phyloP scores from a whole-genome alignment of 192 early-diverging fungal species.

The Dimargaris verticillata region DNA sequence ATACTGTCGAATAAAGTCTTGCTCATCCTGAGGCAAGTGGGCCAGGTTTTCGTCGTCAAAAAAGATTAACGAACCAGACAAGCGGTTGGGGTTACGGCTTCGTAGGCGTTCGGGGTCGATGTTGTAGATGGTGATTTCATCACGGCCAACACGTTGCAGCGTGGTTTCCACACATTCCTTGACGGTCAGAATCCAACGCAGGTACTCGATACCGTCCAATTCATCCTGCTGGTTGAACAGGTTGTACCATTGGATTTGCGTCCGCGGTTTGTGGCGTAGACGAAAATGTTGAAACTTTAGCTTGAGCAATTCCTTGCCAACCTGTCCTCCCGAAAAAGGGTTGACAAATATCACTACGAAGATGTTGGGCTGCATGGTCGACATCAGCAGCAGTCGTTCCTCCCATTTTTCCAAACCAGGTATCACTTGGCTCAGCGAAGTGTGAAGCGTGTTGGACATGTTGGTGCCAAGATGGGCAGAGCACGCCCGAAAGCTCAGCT shows the following conservation, averaged over 20 bases:
- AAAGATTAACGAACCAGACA: conserved; percentile 1
- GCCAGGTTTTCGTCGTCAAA: conserved; percentile 6
- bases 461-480: too few species aligned
- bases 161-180: background rate
- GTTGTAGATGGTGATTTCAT: background rate
- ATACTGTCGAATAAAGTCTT: conserved; percentile 11
- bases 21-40: background rate
- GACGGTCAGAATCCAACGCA: conserved; percentile 16
- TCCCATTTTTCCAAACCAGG: conserved; percentile 1
- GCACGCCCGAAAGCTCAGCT: too few species aligned
- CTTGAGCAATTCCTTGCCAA: conserved; percentile 38
- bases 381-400: background rate
- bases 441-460: too few species aligned
- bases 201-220: conserved; percentile 34
- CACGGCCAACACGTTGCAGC: background rate
- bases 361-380: conserved; percentile 25
- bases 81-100: background rate
- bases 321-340: conserved; percentile 49
- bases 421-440: background rate
- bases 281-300: conserved; percentile 51
- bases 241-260: conserved; percentile 58
- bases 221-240: conserved; percentile 40
- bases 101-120: background rate
- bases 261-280: conserved; percentile 38
- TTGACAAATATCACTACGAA: conserved; percentile 63